These are phyloP conservation scores for Arthrobotrys sphaeroides DNA, from an alignment of 2,329 filamentous ascomycete genomes.

Conservation along the genomic window DNA sequence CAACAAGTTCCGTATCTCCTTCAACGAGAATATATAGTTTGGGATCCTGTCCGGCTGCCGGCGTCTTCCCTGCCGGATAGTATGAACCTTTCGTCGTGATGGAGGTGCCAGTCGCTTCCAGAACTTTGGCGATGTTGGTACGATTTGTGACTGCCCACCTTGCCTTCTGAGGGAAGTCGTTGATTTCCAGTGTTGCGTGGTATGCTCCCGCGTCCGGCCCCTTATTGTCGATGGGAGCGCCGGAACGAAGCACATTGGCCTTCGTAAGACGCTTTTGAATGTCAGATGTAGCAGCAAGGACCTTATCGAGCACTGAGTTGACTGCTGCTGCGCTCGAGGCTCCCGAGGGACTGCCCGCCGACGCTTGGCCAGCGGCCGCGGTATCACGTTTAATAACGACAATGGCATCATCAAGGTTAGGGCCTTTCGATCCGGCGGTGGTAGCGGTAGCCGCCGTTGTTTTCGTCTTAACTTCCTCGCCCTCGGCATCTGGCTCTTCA, in stretches of 20 bases:
- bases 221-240: constrained; percentile 97
- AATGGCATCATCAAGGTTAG: constrained; percentile 72
- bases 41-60: constrained; percentile 77
- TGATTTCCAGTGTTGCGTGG: constrained; percentile 97
- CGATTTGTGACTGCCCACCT: constrained; percentile 98
- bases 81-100: constrained; percentile 98
- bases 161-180: constrained; percentile 97
- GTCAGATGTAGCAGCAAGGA: constrained; percentile 86
- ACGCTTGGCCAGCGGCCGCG: constrained; percentile 66
- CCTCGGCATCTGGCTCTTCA: constrained; percentile 75
- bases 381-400: constrained; percentile 73
- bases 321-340: constrained; percentile 62
- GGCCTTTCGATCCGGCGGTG: constrained; percentile 62
- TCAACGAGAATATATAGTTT: constrained; percentile 98
- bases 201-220: constrained; percentile 95
- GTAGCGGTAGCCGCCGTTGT: constrained; percentile 58
- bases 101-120: constrained; percentile 91
- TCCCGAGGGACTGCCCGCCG: constrained; percentile 52
- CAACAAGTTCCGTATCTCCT: constrained; percentile 91
- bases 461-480: constrained; percentile 58
- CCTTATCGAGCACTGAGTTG: constrained; percentile 76
- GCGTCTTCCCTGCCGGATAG: constrained; percentile 83
- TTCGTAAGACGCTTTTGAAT: constrained; percentile 92
- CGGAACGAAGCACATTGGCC: constrained; percentile 86
- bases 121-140: constrained; percentile 97